A percentile compares a stretch with the other conserved stretches of the same genome.
Conservation (phyloP, 2,329 filamentous ascomycete species). For the Aureobasidium subglaciale region DNA sequence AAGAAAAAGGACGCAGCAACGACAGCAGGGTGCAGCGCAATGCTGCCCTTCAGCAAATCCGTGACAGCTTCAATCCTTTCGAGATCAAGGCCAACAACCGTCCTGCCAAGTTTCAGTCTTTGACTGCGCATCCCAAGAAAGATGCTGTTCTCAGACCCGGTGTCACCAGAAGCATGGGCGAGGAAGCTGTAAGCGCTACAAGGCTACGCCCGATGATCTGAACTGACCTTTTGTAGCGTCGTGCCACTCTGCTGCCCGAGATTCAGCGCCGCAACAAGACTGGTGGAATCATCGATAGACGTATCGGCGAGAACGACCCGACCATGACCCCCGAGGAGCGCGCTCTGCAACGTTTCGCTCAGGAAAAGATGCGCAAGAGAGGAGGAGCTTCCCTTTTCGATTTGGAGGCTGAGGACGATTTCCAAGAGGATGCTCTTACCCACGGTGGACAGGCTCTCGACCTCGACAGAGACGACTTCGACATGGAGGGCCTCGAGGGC, state of each 20-base stretch:
- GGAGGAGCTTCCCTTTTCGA: constrained; percentile 81
- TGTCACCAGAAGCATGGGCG: constrained; percentile 75
- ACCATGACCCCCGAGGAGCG: constrained; percentile 89
- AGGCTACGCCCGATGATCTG: background rate
- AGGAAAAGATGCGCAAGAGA: constrained; percentile 73
- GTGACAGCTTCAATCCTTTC: constrained; percentile 96
- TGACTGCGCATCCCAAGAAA: constrained; percentile 51
- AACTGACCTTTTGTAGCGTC: constrained; percentile 47
- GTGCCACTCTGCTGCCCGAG: constrained; percentile 78
- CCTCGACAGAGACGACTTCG: constrained; percentile 57
- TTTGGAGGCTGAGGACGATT: constrained; percentile 71
- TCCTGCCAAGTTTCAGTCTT: constrained; percentile 79
- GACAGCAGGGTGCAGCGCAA: constrained; percentile 72
- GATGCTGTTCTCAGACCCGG: constrained; percentile 62
- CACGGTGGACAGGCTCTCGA: constrained; percentile 64
- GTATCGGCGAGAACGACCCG: constrained; percentile 93
- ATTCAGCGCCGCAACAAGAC: constrained; percentile 85
- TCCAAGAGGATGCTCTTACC: constrained; percentile 56
- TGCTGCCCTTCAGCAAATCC: constrained; percentile 74
- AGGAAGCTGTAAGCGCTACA: constrained; percentile 60
- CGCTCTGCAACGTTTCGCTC: constrained; percentile 82
- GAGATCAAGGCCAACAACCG: constrained; percentile 73
- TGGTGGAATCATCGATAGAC: constrained; percentile 83
- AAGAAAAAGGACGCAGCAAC: constrained; percentile 44
- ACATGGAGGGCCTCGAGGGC: constrained; percentile 31